phyloP scores from a whole-genome alignment of 768 basidiomycete species.

The Trametes maxima region DNA sequence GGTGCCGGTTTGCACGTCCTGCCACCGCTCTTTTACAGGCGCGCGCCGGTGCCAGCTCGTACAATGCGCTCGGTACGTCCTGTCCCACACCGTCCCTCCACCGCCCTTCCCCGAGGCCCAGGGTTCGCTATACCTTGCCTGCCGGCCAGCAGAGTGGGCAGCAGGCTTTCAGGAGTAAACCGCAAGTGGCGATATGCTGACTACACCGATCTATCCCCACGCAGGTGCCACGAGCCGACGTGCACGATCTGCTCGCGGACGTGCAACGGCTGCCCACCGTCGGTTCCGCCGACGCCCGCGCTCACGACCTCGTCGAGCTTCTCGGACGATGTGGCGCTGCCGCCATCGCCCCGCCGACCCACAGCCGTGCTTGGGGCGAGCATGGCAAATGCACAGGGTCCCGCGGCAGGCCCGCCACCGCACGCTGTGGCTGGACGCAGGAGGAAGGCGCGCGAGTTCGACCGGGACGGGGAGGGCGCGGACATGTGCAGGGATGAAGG shows the following conservation, averaged over 20 bases:
- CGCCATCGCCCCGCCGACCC: slow-evolving; percentile 29
- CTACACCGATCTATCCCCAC: background rate
- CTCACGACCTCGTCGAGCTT: slow-evolving; percentile 37
- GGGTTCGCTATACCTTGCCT: background rate
- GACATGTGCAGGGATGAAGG: background rate
- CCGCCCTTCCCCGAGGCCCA: background rate
- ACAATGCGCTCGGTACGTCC: slow-evolving; percentile 21
- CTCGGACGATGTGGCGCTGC: slow-evolving; percentile 17
- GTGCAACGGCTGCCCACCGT: slow-evolving; percentile 38
- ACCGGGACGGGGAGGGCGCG: slow-evolving; percentile 12
- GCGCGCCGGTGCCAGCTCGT: slow-evolving; percentile 13
- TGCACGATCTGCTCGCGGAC: slow-evolving; percentile 42
- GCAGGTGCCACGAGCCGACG: slow-evolving; percentile 37
- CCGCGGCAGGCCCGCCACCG: background rate
- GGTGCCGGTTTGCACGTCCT: slow-evolving; percentile 17
- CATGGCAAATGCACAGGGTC: background rate
- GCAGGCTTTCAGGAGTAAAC: background rate
- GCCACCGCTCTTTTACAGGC: slow-evolving; percentile 17
- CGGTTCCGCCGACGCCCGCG: slow-evolving; percentile 40
- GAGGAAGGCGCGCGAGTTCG: slow-evolving; percentile 33
- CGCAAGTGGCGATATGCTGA: background rate
- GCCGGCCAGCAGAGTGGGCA: background rate
- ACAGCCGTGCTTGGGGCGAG: slow-evolving; percentile 27
- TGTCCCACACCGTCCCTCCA: background rate
- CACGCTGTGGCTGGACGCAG: slow-evolving; percentile 26